Base-by-base conservation (phyloP, 768 basidiomycete species). In the Mycena capillaripes region DNA sequence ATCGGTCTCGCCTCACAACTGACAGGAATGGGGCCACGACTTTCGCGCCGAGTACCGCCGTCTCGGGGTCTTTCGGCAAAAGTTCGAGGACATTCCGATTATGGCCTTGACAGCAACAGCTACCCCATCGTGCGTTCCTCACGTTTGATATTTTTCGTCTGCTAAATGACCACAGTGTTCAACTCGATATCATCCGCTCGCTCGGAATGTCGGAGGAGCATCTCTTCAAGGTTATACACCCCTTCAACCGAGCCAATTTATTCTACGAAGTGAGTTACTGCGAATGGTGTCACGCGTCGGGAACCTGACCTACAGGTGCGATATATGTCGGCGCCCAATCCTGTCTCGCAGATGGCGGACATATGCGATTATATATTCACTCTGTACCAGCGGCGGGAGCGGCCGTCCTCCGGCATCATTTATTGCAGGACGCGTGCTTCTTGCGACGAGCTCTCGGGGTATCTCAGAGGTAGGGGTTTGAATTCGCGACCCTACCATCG, bases 41-140 rank as follows among this genome's bases (percentile, higher is more conserved):
- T 95, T 95, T 78, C 89, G 95, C 29, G 85, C 80, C 36, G 92
- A 94, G 50, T 96, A 95, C 77, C 84, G 94, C 52, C 87, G 84
- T 29, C 85, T 97, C 27, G 95, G 95, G 6, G 79, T 82, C 44
- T 93, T 97, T 79, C 89, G 95, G 2, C 84, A 88, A 42, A 85
- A 84, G 32, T 95, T 91, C 76, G 87, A 87, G 1, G 83, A 86
- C 66, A 88, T 96, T 5, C 95, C 95, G 0, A 92, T 97, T 75
- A 96, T 95, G 93, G 95, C 95, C 4, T 81, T 96, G 44, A 96
- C 95, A 1, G 95, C 95, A 2, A 95, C 93, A 17, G 95, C 95
- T 3, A 96, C 95, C 8, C 80, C 89, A 50, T 80, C 81, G 93
- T 94, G 79, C 30, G 88, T 79, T 16, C 25, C 25, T 57, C 2